Evolutionary conservation across 257 asterid species (phyloP).

Genomic region (Penstemon davidsonii): DNA sequence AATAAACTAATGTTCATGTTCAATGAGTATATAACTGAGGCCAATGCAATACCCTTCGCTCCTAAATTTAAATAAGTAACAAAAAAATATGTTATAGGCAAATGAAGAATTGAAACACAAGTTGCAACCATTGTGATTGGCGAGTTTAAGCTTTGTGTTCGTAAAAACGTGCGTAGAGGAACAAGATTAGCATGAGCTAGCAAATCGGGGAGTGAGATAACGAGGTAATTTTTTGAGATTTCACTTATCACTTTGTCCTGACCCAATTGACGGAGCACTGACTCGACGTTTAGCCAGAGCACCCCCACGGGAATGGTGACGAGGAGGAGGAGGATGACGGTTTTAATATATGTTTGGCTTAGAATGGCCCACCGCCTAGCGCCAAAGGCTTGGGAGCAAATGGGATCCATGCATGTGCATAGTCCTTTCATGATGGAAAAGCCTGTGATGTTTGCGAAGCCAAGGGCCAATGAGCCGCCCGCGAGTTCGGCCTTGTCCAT

Average conservation of each 20-base stretch:
- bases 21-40: constrained; percentile 55
- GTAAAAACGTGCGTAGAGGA: constrained; percentile 61
- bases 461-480: constrained; percentile 79
- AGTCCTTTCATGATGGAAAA: constrained; percentile 77
- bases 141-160: constrained; percentile 66
- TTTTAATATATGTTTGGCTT: constrained; percentile 60
- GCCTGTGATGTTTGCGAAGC: constrained; percentile 79
- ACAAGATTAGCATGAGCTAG: constrained; percentile 55
- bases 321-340: constrained; percentile 61
- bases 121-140: constrained; percentile 61
- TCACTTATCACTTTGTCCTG: constrained; percentile 57
- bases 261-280: constrained; percentile 51
- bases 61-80: constrained; percentile 51
- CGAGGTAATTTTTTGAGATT: constrained; percentile 55
- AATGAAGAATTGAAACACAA: constrained; percentile 51
- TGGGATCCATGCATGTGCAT: constrained; percentile 81
- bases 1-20: constrained; percentile 65
- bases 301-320: constrained; percentile 57
- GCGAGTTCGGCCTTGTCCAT: constrained; percentile 73
- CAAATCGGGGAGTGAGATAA: constrained; percentile 62
- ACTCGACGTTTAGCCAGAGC: constrained; percentile 67
- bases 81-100: constrained; percentile 63
- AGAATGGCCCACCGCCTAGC: constrained; percentile 62
- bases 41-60: constrained; percentile 64
- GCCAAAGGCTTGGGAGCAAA: constrained; percentile 83